Percentiles rank a stretch among this genome's conserved stretches.
Evolutionary conservation across 2,329 filamentous ascomycete species (phyloP).

Genomic region (Scedosporium dehoogii): DNA sequence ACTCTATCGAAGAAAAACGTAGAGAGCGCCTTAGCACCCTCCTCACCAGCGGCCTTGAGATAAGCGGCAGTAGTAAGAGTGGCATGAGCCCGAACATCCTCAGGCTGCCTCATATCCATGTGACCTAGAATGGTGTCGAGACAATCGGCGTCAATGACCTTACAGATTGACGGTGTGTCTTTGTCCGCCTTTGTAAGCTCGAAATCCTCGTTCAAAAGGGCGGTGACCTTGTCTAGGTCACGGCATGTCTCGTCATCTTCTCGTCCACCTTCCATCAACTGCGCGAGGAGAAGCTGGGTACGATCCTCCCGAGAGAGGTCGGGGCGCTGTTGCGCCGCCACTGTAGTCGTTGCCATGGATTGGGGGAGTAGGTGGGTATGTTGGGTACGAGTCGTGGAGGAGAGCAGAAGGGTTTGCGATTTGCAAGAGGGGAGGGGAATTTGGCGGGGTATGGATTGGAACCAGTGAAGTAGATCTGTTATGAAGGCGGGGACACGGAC

Average conservation of each 20-base stretch:
- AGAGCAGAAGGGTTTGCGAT: neutral
- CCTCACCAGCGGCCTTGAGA: constrained; percentile 64
- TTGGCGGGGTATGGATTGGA: neutral
- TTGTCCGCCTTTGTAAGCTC: constrained; percentile 32
- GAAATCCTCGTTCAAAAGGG: constrained; percentile 47
- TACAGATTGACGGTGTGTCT: constrained; percentile 38
- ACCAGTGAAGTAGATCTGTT: neutral
- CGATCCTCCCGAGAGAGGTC: constrained; percentile 41
- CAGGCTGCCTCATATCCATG: constrained; percentile 71
- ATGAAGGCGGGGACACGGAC: neutral
- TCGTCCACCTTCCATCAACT: constrained; percentile 81
- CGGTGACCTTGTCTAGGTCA: constrained; percentile 48
- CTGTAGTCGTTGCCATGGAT: constrained; percentile 24
- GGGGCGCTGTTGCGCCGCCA: constrained; percentile 20
- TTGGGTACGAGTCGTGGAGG: neutral
- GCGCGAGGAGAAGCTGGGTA: constrained; percentile 71
- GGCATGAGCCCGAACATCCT: constrained; percentile 68
- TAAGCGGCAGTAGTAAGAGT: constrained; percentile 75
- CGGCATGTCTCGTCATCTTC: constrained; percentile 63
- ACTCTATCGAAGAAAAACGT: constrained; percentile 67
- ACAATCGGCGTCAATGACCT: constrained; percentile 61
- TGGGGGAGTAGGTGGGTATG: neutral
- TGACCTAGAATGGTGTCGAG: constrained; percentile 80
- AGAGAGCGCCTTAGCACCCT: constrained; percentile 59
- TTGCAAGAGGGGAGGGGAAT: neutral